Percentiles rank a stretch among this genome's conserved stretches.
These are phyloP conservation scores for Colletotrichum sp. DNA, from an alignment of 2,329 filamentous ascomycete genomes.

Conservation along the genomic window DNA sequence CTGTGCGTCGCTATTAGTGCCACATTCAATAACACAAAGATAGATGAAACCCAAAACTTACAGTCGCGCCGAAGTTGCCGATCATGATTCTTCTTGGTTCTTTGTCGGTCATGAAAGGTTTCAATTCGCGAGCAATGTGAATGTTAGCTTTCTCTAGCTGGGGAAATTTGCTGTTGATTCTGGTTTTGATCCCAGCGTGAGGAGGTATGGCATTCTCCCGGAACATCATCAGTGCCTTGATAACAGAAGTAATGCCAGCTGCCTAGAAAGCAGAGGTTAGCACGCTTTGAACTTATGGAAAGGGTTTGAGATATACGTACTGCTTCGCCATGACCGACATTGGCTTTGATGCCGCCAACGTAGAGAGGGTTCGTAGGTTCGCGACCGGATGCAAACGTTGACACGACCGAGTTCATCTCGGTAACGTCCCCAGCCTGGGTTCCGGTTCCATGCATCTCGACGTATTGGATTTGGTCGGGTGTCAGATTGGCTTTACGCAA, in stretches of 20 bases:
- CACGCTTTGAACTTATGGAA: neutral
- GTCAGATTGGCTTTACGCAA: slow-evolving; percentile 51
- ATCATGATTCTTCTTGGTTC: slow-evolving; percentile 53
- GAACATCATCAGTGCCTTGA: neutral
- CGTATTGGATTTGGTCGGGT: slow-evolving; percentile 6
- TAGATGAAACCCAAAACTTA: neutral
- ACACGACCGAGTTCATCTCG: neutral
- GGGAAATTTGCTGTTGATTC: slow-evolving; percentile 65
- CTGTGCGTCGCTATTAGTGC: neutral
- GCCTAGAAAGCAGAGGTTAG: neutral
- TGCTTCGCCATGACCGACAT: neutral
- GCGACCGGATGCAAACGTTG: neutral
- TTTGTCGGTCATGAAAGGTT: slow-evolving; percentile 46
- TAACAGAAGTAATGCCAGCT: neutral
- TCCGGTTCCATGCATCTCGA: neutral
- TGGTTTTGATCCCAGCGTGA: slow-evolving; percentile 70
- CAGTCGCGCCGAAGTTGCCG: slow-evolving; percentile 73
- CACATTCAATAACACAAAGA: neutral
- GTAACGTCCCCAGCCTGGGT: neutral
- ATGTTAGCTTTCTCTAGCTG: slow-evolving; percentile 61
- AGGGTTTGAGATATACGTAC: neutral
- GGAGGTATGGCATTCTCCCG: neutral
- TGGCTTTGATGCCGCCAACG: neutral
- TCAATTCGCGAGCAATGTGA: slow-evolving; percentile 59
- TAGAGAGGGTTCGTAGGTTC: neutral